These are phyloP conservation scores for Magnaporthales sp. DNA, from an alignment of 2,329 filamentous ascomycete species.

Conservation along the genomic window DNA sequence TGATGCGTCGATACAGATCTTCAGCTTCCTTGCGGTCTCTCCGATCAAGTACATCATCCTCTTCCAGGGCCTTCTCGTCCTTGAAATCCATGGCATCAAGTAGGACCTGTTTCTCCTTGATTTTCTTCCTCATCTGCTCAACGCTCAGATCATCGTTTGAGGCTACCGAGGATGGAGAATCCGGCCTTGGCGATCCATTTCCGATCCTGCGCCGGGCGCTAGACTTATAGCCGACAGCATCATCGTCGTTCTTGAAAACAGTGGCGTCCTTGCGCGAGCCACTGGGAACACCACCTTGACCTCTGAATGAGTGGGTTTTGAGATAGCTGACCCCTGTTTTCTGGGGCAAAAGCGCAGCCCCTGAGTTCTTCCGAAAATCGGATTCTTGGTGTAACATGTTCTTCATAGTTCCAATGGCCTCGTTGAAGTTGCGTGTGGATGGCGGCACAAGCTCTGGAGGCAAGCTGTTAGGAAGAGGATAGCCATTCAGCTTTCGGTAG, in stretches of 20 bases:
- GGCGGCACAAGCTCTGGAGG: constrained; percentile 91
- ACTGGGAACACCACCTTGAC: constrained; percentile 45
- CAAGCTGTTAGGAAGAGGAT: constrained; percentile 78
- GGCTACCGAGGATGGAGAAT: constrained; percentile 58
- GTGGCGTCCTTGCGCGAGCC: constrained; percentile 79
- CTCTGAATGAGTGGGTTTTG: constrained; percentile 87
- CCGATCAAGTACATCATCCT: constrained; percentile 86
- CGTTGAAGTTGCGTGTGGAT: constrained; percentile 85
- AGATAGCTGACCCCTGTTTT: constrained; percentile 97
- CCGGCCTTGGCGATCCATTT: constrained; percentile 69
- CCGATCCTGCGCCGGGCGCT: constrained; percentile 81
- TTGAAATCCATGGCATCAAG: constrained; percentile 95
- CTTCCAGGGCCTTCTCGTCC: constrained; percentile 80
- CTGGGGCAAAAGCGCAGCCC: constrained; percentile 84
- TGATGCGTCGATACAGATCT: constrained; percentile 85
- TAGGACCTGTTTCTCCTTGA: constrained; percentile 88
- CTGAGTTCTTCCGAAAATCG: constrained; percentile 78
- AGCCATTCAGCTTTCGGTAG: constrained; percentile 93
- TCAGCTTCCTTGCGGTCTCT: constrained; percentile 88
- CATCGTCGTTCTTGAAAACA: constrained; percentile 93
- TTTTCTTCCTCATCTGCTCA: constrained; percentile 86
- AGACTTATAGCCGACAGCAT: constrained; percentile 84
- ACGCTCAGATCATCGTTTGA: constrained; percentile 75
- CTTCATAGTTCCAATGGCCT: constrained; percentile 90
- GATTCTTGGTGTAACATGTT: constrained; percentile 83